Base-by-base conservation (phyloP, 345 rosid genomes). In the Eucalyptus sp. region DNA sequence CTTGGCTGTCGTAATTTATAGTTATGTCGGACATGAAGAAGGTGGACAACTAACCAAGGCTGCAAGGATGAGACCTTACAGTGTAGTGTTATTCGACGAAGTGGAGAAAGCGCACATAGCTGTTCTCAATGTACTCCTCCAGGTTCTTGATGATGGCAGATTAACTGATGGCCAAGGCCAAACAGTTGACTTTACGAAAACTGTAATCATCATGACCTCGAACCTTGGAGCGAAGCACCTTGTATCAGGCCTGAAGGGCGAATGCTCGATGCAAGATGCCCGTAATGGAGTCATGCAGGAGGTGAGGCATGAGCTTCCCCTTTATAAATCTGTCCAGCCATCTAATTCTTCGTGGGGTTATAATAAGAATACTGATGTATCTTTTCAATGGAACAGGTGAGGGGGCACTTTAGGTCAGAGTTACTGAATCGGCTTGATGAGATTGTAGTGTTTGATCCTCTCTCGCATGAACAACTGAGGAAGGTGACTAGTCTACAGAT, bases 21-120 rank as follows among this genome's bases (percentile, higher is more conserved):
- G 97, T 89, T 96, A 97, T 86, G 96, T 97, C 7, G 99, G 99
- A 86, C 99, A 97, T 6, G 98, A 96, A 86, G 97, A 96, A 94
- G 98, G 99, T 44, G 99, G 99, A 15, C 99, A 97, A 60, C 92
- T 97, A 5, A 97, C 99, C 0, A 95, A 97, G 86, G 98, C 98
- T 48, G 98, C 94, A 56, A 95, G 96, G 92, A 93, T 95, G 50
- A 90, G 99, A 58, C 98, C 98, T n/a, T 97, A 94, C 54, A 96
- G 98, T 50, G 99, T 96, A 3, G 91, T 96, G 8, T 90, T 97
- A 25, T 97, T 97, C 84, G 99, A 97, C 87, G 98, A 96, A 93
- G 99, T 96, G 68, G 99, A 97, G 92, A 97, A 96, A 87, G 97
- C 99, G 12, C 99, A 96, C 64, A 88, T 95, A n/a, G 90, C 99